Base-by-base conservation (phyloP, 169 alveolate species). In the Perkinsus marinus region DNA sequence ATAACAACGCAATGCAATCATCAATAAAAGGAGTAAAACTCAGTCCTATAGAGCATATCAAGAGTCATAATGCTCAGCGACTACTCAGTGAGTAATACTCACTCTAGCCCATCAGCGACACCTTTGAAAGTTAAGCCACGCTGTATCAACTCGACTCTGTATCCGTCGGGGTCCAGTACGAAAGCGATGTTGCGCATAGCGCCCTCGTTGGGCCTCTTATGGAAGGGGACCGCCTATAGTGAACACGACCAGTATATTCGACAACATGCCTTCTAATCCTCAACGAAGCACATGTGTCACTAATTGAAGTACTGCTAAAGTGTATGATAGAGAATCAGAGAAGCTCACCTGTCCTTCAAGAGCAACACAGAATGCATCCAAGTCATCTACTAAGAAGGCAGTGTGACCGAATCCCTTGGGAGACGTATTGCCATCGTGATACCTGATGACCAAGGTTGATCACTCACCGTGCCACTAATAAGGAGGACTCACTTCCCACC, bases 341-440 rank as follows among this genome's bases (percentile, higher is more conserved):
- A 90, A 57, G n/a, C 91, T 68, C 39, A 91, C 93, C 89, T 93
- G 43, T 30, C 41, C 92, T 39, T 94, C 95, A 89, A 95, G 90
- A 43, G 93, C 96, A 57, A 39, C 93, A 89, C 96, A 95, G 90
- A 92, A 93, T 37, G 41, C 89, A 46, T 92, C 94, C 68, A 95
- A 91, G 90, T 95, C 94, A 91, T 95, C 95, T 36, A 94, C 95
- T 47, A 94, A 90, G 57, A 95, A 94, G 0, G 96, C 97, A 16
- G 94, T 93, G 93, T 95, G 96, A 0, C 97, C 97, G 90, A 93
- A 95, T 9, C 97, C 97, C 79, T 95, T 94, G 10, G 96, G 95
- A 46, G 91, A 93, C 26, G 94, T 91, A 68, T 57, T 57, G 79
- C 96, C 96, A 92, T 93, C 92, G 92, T 94, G 95, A 91, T 94